Percentiles rank a stretch among this genome's conserved stretches.
Evolutionary conservation across 495 filamentous ascomycete genomes (phyloP).

Genomic region (Xylaria palmicola): DNA sequence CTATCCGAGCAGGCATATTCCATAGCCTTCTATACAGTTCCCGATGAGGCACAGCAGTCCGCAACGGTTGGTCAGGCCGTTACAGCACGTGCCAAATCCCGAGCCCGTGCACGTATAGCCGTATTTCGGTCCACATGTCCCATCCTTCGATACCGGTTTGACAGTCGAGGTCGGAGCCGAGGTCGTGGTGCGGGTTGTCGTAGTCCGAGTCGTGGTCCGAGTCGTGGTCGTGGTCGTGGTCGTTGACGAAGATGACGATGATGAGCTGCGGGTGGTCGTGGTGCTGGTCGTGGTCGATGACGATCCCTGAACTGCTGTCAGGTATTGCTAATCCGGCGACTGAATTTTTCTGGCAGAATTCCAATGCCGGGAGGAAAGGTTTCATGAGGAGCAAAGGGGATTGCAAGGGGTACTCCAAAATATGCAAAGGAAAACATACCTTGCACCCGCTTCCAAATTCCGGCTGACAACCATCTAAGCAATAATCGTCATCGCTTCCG

Average conservation of each 20-base stretch:
- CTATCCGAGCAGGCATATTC: constrained; percentile 1
- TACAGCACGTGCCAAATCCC: constrained; percentile 39
- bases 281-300: constrained; percentile 9
- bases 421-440: constrained; percentile 19
- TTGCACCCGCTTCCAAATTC: constrained; percentile 39
- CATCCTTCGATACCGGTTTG: constrained; percentile 19
- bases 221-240: constrained; percentile 17
- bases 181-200: constrained; percentile 9
- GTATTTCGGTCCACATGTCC: constrained; percentile 14
- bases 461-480: constrained; percentile 38
- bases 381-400: constrained; percentile 12
- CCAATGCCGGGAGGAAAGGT: background rate
- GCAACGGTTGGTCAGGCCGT: constrained; percentile 26
- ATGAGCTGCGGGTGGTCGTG: constrained; percentile 6
- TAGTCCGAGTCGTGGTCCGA: constrained; percentile 11
- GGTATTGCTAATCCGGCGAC: background rate
- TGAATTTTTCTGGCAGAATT: background rate
- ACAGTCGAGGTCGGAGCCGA: constrained; percentile 12
- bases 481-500: constrained; percentile 40
- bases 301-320: constrained; percentile 6
- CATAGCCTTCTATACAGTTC: constrained; percentile 4
- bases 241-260: constrained; percentile 17
- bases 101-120: constrained; percentile 38
- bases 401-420: constrained; percentile 13
- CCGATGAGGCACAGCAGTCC: constrained; percentile 12